phyloP scores from a whole-genome alignment of 257 asterid genomes.

The Mentha longifolia region DNA sequence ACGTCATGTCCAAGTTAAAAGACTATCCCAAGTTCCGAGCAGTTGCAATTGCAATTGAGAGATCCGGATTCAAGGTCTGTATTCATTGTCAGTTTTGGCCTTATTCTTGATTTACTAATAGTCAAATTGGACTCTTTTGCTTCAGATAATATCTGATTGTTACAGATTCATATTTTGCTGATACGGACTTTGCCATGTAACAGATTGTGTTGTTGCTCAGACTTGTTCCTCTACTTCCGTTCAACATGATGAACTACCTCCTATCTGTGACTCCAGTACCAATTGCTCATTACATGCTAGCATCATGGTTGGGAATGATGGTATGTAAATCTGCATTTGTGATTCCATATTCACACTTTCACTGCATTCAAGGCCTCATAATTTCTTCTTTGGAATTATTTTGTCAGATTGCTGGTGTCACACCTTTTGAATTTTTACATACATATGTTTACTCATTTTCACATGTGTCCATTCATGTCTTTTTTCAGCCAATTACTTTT shows the following conservation, averaged over 20 bases:
- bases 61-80: constrained; percentile 91
- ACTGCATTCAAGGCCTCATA: not conserved
- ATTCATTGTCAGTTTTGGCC: constrained; percentile 12
- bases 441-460: constrained; percentile 9
- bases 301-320: constrained; percentile 99
- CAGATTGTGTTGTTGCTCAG: constrained; percentile 97
- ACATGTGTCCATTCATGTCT: constrained; percentile 19
- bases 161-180: constrained; percentile 18
- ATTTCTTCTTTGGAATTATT: not conserved
- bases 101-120: constrained; percentile 22
- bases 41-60: constrained; percentile 79
- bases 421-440: not conserved
- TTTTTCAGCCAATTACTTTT: constrained; percentile 87
- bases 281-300: constrained; percentile 77
- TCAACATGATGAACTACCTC: constrained; percentile 95
- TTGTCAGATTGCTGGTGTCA: not conserved
- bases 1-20: constrained; percentile 84
- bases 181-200: constrained; percentile 28
- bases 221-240: constrained; percentile 93
- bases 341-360: constrained; percentile 20
- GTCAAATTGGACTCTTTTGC: constrained; percentile 24
- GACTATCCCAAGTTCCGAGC: constrained; percentile 94
- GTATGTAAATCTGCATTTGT: constrained; percentile 43
- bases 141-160: not conserved
- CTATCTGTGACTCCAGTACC: constrained; percentile 95